A percentile compares a stretch with the other conserved stretches of the same genome.
Conservation (phyloP, 495 filamentous ascomycete genomes). For the Aspergillus homomorphus region DNA sequence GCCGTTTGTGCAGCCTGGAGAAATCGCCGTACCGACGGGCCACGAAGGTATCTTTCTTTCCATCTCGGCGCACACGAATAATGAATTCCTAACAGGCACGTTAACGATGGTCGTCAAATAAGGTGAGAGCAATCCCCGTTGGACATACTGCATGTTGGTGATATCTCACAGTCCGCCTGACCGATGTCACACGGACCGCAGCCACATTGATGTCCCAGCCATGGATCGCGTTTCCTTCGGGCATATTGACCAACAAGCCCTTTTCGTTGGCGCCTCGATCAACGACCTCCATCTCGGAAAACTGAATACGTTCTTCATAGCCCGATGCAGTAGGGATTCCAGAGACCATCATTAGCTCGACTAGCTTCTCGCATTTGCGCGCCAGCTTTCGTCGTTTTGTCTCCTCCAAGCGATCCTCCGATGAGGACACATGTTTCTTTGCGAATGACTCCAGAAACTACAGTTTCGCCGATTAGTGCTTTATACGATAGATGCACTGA, state of each 20-base stretch:
- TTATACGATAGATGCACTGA: not conserved
- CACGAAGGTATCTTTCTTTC: conserved; percentile 69
- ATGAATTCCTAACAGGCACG: conserved; percentile 70
- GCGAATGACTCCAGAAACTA: conserved; percentile 97
- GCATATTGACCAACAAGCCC: conserved; percentile 77
- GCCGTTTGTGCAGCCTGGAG: conserved; percentile 66
- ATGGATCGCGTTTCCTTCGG: conserved; percentile 86
- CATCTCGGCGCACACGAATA: conserved; percentile 72
- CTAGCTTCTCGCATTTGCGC: conserved; percentile 86
- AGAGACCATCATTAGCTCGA: conserved; percentile 99
- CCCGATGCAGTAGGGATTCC: conserved; percentile 93
- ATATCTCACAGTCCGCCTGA: conserved; percentile 83
- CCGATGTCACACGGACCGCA: conserved; percentile 72
- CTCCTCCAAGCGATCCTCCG: conserved; percentile 91
- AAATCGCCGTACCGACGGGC: conserved; percentile 90
- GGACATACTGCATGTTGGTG: conserved; percentile 83
- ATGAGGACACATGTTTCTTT: conserved; percentile 95
- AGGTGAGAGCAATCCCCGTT: not conserved
- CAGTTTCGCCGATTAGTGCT: conserved; percentile 1
- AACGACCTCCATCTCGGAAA: conserved; percentile 94
- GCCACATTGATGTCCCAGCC: conserved; percentile 98
- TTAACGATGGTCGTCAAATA: not conserved
- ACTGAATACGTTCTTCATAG: conserved; percentile 94
- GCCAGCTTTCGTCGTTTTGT: conserved; percentile 93
- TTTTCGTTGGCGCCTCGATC: conserved; percentile 89